These are phyloP conservation scores for Pleurotus cornucopiae DNA, from an alignment of 768 basidiomycete genomes.

Conservation along the genomic window DNA sequence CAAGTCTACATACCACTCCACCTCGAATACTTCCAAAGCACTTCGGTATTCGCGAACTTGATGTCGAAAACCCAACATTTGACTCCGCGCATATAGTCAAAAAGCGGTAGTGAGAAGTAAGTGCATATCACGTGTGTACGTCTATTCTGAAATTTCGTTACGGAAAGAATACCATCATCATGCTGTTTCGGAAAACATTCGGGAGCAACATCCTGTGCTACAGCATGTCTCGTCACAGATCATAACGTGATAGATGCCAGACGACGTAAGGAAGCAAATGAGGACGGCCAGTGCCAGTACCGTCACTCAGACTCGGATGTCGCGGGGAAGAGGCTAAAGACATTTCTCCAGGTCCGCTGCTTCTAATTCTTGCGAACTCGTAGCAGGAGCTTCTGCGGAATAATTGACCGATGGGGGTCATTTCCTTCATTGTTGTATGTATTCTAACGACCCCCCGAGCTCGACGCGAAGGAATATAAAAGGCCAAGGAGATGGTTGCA, in stretches of 20 bases:
- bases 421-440: too few relatives aligned
- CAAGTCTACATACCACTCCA: background rate
- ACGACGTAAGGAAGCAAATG: too few relatives aligned
- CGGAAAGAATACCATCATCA: background rate
- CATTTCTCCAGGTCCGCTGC: background rate
- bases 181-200: background rate
- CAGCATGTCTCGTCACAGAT: background rate
- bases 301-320: too few relatives aligned
- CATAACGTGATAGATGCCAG: too few relatives aligned
- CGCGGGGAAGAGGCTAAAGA: too few relatives aligned
- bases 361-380: slow-evolving; percentile 2
- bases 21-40: background rate
- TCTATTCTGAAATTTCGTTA: background rate
- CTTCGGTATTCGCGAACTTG: background rate
- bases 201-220: background rate
- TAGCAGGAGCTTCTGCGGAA: background rate
- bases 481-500: background rate
- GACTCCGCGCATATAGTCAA: background rate
- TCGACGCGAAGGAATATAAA: background rate
- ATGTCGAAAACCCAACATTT: background rate
- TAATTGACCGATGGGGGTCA: background rate
- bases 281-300: too few relatives aligned
- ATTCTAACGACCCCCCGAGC: too few relatives aligned
- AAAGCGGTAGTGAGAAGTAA: background rate
- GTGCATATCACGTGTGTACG: background rate